Percentiles rank a stretch among this genome's conserved stretches.
These are phyloP conservation scores for Diaporthe sp. DNA, from an alignment of 2,329 filamentous ascomycete species.

Conservation along the genomic window DNA sequence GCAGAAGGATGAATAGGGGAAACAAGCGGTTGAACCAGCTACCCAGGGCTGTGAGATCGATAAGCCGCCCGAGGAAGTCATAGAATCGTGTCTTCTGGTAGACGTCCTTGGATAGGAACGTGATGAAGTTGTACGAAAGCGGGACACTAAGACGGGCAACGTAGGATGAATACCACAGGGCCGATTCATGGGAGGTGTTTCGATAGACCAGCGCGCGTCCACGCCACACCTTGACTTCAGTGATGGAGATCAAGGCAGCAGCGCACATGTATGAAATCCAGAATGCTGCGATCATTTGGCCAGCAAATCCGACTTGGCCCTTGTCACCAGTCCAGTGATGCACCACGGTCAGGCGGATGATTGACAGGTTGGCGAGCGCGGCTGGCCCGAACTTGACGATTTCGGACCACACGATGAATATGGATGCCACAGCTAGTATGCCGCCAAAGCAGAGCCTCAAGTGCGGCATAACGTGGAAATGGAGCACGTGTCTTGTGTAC, in stretches of 20 bases:
- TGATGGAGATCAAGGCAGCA: constrained; percentile 88
- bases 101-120: constrained; percentile 81
- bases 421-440: constrained; percentile 80
- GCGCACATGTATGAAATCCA: constrained; percentile 99
- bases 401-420: constrained; percentile 93
- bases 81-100: constrained; percentile 89
- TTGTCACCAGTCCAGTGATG: constrained; percentile 80
- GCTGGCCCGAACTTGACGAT: constrained; percentile 77
- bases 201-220: constrained; percentile 90
- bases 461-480: constrained; percentile 81
- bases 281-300: constrained; percentile 84
- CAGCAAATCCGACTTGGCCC: constrained; percentile 85
- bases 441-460: constrained; percentile 75
- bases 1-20: constrained; percentile 87
- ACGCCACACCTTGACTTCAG: constrained; percentile 97
- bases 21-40: constrained; percentile 90
- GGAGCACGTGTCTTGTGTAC: constrained; percentile 83
- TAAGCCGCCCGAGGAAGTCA: constrained; percentile 84
- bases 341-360: constrained; percentile 76
- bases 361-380: constrained; percentile 80
- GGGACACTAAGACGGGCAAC: constrained; percentile 94
- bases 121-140: constrained; percentile 95
- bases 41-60: constrained; percentile 86
- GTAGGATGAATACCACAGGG: constrained; percentile 95
- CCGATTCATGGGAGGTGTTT: constrained; percentile 92